These are phyloP conservation scores for Corylus americana DNA, from an alignment of 306 rosid species.

Conservation along the genomic window DNA sequence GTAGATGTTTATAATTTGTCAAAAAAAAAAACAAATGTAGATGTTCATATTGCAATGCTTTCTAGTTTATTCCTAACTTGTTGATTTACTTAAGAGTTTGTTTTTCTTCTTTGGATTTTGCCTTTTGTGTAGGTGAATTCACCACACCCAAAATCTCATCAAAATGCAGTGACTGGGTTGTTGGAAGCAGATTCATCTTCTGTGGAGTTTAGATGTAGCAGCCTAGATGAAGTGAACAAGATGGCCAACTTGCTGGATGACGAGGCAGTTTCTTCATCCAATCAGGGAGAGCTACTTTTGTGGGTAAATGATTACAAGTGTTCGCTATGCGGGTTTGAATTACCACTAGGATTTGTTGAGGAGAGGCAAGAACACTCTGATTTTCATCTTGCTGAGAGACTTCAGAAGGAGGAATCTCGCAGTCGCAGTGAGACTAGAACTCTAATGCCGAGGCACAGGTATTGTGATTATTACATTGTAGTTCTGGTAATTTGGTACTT, in stretches of 20 bases:
- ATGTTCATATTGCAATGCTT: background rate
- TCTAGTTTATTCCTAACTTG: background rate
- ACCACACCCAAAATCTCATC: conserved; percentile 23
- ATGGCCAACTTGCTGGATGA: conserved; percentile 29
- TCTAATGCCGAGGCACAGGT: conserved; percentile 48
- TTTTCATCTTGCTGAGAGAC: conserved; percentile 90
- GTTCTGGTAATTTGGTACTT: too few relatives aligned
- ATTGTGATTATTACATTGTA: background rate
- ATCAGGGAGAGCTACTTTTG: conserved; percentile 33
- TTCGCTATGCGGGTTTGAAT: conserved; percentile 79
- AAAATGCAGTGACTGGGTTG: conserved; percentile 17
- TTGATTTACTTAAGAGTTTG: background rate
- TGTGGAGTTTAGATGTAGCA: conserved; percentile 29
- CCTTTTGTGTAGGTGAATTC: conserved; percentile 34
- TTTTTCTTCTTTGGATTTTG: conserved; percentile 21
- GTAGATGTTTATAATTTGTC: too few relatives aligned
- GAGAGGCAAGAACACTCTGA: conserved; percentile 91
- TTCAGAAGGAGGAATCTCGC: conserved; percentile 80
- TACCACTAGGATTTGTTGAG: conserved; percentile 63
- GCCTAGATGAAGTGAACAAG: conserved; percentile 25
- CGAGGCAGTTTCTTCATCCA: conserved; percentile 33
- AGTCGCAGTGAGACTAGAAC: conserved; percentile 33
- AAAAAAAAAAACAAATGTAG: background rate
- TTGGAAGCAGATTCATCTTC: conserved; percentile 39
- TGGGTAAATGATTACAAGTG: conserved; percentile 87